Evolutionary conservation across 257 asterid genomes (phyloP), one percentile per base, ranked within the genome.

Genomic region (Euphrasia confusa): DNA sequence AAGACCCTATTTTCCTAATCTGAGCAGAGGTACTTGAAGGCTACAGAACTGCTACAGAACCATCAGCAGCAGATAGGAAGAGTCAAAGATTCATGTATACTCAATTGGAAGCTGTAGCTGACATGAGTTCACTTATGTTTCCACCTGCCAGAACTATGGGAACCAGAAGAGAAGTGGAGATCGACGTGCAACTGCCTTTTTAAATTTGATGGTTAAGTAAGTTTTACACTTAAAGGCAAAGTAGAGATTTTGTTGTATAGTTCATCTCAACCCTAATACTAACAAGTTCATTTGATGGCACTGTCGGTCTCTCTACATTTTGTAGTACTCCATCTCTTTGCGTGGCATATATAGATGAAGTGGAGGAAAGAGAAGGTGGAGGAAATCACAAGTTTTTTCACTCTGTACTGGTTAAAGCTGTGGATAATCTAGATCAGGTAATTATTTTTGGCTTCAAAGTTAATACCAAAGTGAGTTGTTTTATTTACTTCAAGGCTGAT

Each of bases 81-180:
- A 80, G 90, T 47, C 88, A 87, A 72, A 87, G 87, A 81, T 79
- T 94, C 63, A 61, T 82, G 79, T 81, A 75, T 68, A 78, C 94
- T 60, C 86, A 76, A 61, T 68, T 87, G 67, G 94, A 84, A 67
- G 95, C 95, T 24, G 77, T 87, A 69, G 95, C 95, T 71, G 94
- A 87, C 71, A 82, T 87, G 93, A 87, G 72, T 87, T 87, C 63
- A 87, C 94, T 47, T 87, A 87, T 49, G 90, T 87, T 48, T 94
- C 95, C 52, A 87, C 95, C 61, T 87, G 95, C 77, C 95, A 87
- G 80, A 87, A 82, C 77, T 87, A 87, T 52, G 95, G 95, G 55
- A 87, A 77, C 80, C 95, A 87, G 78, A 87, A 84, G 78, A 73
- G 87, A 26, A 84, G 81, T 74, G 90, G 94, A 71, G 95, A 87